A percentile compares a stretch with the other conserved stretches of the same genome.
phyloP scores from a whole-genome alignment of 75 land plant species.

The Ceratopteris richardii region DNA sequence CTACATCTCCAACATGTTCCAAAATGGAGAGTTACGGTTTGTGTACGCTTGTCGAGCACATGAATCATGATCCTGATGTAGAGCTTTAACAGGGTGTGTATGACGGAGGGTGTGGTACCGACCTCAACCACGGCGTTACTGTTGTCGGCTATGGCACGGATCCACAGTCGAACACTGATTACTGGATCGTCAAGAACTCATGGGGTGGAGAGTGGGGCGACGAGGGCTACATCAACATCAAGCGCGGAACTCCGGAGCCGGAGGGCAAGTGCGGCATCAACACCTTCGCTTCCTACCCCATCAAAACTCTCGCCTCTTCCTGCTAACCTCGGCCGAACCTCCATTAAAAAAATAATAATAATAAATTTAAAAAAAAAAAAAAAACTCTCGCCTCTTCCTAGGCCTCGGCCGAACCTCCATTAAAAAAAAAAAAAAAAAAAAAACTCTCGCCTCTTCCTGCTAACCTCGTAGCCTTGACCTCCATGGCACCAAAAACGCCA shows the following conservation, averaged over 20 bases:
- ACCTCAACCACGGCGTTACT: constrained; percentile 68
- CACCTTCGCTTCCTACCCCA: constrained; percentile 69
- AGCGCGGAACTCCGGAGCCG: constrained; percentile 51
- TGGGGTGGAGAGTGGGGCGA: constrained; percentile 93
- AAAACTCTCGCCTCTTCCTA: too few relatives aligned
- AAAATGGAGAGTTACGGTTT: background rate
- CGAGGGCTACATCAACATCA: constrained; percentile 67
- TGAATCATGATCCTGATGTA: background rate
- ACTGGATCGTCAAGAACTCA: constrained; percentile 85
- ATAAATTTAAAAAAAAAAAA: too few relatives aligned
- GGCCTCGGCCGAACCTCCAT: too few relatives aligned
- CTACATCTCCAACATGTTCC: too few relatives aligned
- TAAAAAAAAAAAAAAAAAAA: too few relatives aligned
- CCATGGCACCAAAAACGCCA: too few relatives aligned
- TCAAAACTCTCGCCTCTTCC: too few relatives aligned
- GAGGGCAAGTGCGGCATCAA: constrained; percentile 72
- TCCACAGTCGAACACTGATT: constrained; percentile 39
- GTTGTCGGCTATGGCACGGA: constrained; percentile 62
- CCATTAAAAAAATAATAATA: too few relatives aligned
- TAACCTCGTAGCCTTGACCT: too few relatives aligned
- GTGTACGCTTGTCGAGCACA: background rate
- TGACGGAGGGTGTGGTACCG: constrained; percentile 57
- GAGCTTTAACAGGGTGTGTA: constrained; percentile 84
- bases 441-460: too few relatives aligned
- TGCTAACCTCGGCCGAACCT: too few relatives aligned